phyloP scores from a whole-genome alignment of 495 filamentous ascomycete genomes.

The Daldinia vernicosa region DNA sequence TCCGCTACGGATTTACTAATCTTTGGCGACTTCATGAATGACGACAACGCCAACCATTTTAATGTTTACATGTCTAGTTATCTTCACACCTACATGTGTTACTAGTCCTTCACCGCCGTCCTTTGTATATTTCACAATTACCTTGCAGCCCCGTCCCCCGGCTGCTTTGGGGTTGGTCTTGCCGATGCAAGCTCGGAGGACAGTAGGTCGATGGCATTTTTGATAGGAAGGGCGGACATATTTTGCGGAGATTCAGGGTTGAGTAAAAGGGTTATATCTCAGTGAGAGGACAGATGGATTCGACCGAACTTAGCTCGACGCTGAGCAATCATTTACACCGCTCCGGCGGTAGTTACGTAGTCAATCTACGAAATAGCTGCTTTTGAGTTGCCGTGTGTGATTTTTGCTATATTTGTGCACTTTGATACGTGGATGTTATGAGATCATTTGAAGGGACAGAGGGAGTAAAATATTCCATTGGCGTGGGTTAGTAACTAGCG shows the following conservation, averaged over 20 bases:
- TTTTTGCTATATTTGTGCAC: not conserved
- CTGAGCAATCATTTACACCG: conserved; percentile 24
- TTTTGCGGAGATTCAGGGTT: conserved; percentile 20
- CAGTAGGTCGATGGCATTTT: conserved; percentile 10
- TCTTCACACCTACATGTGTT: conserved; percentile 35
- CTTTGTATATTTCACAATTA: conserved; percentile 42
- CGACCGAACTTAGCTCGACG: conserved; percentile 8
- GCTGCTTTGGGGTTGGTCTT: conserved; percentile 31
- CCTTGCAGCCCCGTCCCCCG: conserved; percentile 44
- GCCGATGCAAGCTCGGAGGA: conserved; percentile 13
- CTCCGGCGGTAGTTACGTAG: conserved; percentile 28
- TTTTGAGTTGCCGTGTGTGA: not conserved
- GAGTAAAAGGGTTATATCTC: conserved; percentile 17
- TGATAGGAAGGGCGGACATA: conserved; percentile 14
- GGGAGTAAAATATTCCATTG: not conserved
- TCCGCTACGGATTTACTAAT: conserved; percentile 28
- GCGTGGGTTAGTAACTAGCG: too few species aligned
- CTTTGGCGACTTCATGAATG: conserved; percentile 37
- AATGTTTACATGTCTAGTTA: conserved; percentile 50
- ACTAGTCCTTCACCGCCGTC: conserved; percentile 33
- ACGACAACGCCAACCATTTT: conserved; percentile 41
- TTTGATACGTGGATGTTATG: not conserved
- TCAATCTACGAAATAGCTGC: conserved; percentile 25
- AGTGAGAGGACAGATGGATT: conserved; percentile 11
- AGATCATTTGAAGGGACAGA: not conserved